Conservation (phyloP, 805 yeast genomes). For the Nakazawaea holstii region DNA sequence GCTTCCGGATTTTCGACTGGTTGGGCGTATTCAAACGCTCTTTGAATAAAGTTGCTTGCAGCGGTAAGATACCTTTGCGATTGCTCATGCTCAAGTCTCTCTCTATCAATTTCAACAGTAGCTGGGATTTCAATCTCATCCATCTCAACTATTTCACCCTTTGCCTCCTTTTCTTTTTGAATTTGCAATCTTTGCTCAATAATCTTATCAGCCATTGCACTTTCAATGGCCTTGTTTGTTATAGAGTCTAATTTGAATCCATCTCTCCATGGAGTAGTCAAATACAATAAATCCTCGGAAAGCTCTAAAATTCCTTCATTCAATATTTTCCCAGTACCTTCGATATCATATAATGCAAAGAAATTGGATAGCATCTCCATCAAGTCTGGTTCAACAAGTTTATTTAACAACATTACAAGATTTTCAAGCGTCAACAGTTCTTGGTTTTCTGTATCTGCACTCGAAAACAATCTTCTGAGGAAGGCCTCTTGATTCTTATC, state of each 20-base stretch:
- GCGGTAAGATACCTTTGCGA: conserved; percentile 80
- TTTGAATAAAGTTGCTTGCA: conserved; percentile 77
- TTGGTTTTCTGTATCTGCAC: conserved; percentile 47
- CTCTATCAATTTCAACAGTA: conserved; percentile 58
- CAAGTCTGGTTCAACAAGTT: conserved; percentile 63
- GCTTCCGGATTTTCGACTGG: conserved; percentile 47
- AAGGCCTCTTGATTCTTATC: conserved; percentile 40
- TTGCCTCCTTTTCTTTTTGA: conserved; percentile 25
- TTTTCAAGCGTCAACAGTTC: conserved; percentile 63
- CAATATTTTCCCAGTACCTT: conserved; percentile 54
- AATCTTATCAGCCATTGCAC: conserved; percentile 60
- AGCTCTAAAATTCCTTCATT: conserved; percentile 76
- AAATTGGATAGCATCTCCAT: conserved; percentile 76
- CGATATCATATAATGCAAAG: conserved; percentile 67
- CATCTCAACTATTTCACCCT: conserved; percentile 20
- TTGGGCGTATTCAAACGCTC: conserved; percentile 87
- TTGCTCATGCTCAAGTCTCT: conserved; percentile 56
- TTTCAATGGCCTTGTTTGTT: conserved; percentile 59
- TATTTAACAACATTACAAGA: conserved; percentile 68
- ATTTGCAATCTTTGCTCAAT: conserved; percentile 31
- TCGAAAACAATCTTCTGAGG: conserved; percentile 55
- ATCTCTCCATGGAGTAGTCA: conserved; percentile 85
- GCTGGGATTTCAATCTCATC: conserved; percentile 47
- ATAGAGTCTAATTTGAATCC: conserved; percentile 58
- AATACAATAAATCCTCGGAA: conserved; percentile 79